These are phyloP conservation scores for Pleurotus tuoliensis DNA, from an alignment of 768 basidiomycete species.

Conservation along the genomic window DNA sequence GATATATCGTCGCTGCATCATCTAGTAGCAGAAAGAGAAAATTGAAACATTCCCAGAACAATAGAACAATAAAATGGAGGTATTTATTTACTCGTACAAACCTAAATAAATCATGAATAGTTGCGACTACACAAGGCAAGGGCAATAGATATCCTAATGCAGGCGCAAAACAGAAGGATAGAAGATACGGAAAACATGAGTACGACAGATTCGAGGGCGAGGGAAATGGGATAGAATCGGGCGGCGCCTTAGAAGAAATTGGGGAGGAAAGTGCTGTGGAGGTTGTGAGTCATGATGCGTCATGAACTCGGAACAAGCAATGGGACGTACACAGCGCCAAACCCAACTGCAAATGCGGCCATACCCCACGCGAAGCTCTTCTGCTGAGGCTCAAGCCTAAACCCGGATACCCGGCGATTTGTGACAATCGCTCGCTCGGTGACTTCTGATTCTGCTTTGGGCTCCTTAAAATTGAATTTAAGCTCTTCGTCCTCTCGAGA, in stretches of 20 bases:
- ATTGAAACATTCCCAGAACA: not conserved
- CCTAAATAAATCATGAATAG: slow-evolving; percentile 12
- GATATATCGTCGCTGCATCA: too few species aligned
- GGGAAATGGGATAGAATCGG: not conserved
- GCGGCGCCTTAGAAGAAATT: slow-evolving; percentile 45
- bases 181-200: slow-evolving; percentile 13
- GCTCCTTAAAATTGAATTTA: slow-evolving; percentile 66
- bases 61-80: slow-evolving; percentile 2
- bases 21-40: too few species aligned
- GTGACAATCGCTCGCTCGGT: slow-evolving; percentile 45
- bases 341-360: slow-evolving; percentile 77
- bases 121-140: slow-evolving; percentile 4
- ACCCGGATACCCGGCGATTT: slow-evolving; percentile 47
- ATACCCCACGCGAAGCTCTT: slow-evolving; percentile 83
- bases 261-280: slow-evolving; percentile 52
- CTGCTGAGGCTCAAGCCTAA: slow-evolving; percentile 59
- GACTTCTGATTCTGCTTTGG: slow-evolving; percentile 48
- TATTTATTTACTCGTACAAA: slow-evolving; percentile 11
- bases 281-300: slow-evolving; percentile 7
- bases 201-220: slow-evolving; percentile 7
- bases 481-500: slow-evolving; percentile 54
- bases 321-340: slow-evolving; percentile 71
- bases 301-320: not conserved
- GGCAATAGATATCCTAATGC: not conserved
- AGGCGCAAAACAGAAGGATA: slow-evolving; percentile 5